These are phyloP conservation scores for Silene conica DNA, from an alignment of 148 eudicot genomes.

Conservation along the genomic window DNA sequence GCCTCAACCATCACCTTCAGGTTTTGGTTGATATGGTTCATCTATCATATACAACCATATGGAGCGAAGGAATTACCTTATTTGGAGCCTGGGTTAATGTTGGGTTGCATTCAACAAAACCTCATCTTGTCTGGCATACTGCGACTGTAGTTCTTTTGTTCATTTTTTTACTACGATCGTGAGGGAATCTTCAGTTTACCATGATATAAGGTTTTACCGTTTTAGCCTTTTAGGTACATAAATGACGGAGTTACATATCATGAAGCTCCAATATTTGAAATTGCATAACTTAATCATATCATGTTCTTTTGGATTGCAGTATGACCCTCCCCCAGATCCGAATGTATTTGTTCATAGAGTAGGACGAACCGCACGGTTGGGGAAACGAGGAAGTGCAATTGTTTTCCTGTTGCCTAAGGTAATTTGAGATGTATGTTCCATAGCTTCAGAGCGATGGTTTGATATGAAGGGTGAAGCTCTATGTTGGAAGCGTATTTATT, in stretches of 20 bases:
- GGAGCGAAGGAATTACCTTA: too few species aligned
- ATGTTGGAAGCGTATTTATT: background rate
- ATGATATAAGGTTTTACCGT: background rate
- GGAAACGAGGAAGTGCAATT: slow-evolving; percentile 73
- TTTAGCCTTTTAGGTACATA: background rate
- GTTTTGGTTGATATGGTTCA: too few species aligned
- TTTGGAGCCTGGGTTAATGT: background rate
- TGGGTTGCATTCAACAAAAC: too few species aligned
- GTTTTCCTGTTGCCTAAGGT: slow-evolving; percentile 89
- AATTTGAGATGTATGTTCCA: background rate
- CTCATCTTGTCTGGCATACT: too few species aligned
- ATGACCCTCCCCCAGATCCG: slow-evolving; percentile 96
- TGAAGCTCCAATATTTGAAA: background rate
- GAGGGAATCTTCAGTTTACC: background rate
- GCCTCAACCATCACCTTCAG: too few species aligned
- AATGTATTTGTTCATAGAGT: slow-evolving; percentile 88
- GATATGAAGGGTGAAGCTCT: slow-evolving; percentile 2
- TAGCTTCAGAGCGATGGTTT: background rate
- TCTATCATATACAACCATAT: too few species aligned
- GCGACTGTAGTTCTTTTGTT: too few species aligned
- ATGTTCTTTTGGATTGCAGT: slow-evolving; percentile 47
- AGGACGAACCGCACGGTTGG: slow-evolving; percentile 94
- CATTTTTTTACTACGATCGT: too few species aligned
- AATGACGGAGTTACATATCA: background rate
- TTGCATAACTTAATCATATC: background rate